phyloP scores from a whole-genome alignment of 2,329 filamentous ascomycete species.

The Ophiostoma montium region DNA sequence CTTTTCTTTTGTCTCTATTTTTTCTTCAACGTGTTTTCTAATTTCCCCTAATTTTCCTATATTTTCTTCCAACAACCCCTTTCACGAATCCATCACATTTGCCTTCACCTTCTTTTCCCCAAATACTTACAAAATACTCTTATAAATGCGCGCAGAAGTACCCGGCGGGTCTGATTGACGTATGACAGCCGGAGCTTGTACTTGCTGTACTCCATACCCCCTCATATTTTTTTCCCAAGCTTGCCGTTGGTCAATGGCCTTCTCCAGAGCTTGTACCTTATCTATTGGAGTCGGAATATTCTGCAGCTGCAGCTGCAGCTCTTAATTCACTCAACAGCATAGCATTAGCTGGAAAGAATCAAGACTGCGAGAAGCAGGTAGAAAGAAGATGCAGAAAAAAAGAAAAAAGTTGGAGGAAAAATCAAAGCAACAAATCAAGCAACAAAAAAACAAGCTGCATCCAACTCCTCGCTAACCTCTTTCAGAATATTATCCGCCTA shows the following conservation, averaged over 20 bases:
- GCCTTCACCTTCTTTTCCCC: neutral
- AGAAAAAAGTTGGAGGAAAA: neutral
- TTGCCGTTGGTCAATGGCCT: too few species aligned
- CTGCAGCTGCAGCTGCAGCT: too few species aligned
- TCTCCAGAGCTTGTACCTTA: too few species aligned
- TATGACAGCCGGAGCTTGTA: too few species aligned
- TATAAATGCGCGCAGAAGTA: neutral
- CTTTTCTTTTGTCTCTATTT: neutral
- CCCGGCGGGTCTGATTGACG: neutral
- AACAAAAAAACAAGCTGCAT: neutral
- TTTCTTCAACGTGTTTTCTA: neutral
- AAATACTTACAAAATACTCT: neutral
- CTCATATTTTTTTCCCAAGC: too few species aligned
- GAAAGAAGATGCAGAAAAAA: too few species aligned
- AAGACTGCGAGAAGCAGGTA: too few species aligned
- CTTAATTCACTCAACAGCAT: too few species aligned
- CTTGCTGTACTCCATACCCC: too few species aligned
- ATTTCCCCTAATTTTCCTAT: neutral
- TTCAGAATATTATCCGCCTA: neutral
- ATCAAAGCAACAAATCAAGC: neutral
- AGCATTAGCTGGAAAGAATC: too few species aligned
- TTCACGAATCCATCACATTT: too few species aligned
- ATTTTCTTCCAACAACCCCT: neutral
- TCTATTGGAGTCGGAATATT: too few species aligned
- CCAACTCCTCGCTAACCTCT: neutral